Conservation (phyloP, 192 early-diverging fungal genomes). For the Rhizophagus clarus region DNA sequence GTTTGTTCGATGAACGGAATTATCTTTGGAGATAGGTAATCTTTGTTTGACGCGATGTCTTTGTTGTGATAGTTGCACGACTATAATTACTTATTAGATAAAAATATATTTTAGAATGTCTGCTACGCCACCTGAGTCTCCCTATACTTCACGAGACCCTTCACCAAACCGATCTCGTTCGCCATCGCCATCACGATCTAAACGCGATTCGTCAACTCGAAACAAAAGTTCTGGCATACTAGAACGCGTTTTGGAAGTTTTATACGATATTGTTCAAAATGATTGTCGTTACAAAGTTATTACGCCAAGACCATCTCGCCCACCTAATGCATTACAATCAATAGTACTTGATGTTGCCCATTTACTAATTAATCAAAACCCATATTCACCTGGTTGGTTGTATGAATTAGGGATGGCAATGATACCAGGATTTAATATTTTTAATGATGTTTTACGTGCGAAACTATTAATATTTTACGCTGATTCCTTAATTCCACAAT, state of each 20-base stretch:
- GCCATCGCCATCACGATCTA: not conserved
- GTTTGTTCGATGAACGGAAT: constrained; percentile 24
- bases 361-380: constrained; percentile 39
- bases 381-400: constrained; percentile 37
- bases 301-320: constrained; percentile 51
- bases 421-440: constrained; percentile 54
- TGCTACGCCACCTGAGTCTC: constrained; percentile 24
- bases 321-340: constrained; percentile 53
- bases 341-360: constrained; percentile 52
- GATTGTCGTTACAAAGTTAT: constrained; percentile 54
- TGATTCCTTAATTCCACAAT: constrained; percentile 51
- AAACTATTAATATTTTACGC: constrained; percentile 46
- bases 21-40: constrained; percentile 26
- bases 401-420: constrained; percentile 56
- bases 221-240: constrained; percentile 26
- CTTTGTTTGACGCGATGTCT: not conserved
- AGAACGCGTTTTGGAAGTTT: constrained; percentile 44
- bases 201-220: not conserved
- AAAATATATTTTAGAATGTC: not conserved
- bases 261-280: constrained; percentile 56
- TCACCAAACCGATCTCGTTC: constrained; percentile 30
- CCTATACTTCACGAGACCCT: constrained; percentile 22
- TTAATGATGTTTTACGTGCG: constrained; percentile 46
- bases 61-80: not conserved
- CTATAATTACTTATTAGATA: not conserved